Percentiles rank a stretch among this genome's conserved stretches.
Evolutionary conservation across 2,329 filamentous ascomycete genomes (phyloP).

Genomic region (Colletotrichum scovillei): DNA sequence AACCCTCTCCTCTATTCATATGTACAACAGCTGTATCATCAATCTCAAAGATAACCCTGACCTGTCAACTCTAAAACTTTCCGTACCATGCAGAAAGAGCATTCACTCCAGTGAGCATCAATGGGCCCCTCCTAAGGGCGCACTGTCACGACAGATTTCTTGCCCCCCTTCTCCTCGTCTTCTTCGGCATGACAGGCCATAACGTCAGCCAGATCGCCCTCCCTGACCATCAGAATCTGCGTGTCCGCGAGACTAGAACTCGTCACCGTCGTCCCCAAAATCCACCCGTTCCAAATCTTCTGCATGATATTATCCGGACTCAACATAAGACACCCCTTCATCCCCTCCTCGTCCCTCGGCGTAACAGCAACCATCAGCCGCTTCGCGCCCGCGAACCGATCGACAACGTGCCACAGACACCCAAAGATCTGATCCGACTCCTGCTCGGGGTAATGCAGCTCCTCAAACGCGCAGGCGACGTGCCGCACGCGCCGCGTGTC

Average conservation of each 20-base stretch:
- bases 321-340: slow-evolving; percentile 42
- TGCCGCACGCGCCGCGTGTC: slow-evolving; percentile 57
- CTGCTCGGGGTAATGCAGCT: slow-evolving; percentile 55
- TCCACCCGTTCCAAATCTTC: slow-evolving; percentile 61
- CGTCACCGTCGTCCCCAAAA: slow-evolving; percentile 52
- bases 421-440: slow-evolving; percentile 59
- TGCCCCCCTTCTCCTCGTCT: not conserved
- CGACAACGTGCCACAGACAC: slow-evolving; percentile 59
- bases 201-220: slow-evolving; percentile 53
- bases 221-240: slow-evolving; percentile 56
- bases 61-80: not conserved
- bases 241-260: slow-evolving; percentile 53
- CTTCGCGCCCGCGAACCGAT: slow-evolving; percentile 52
- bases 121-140: not conserved
- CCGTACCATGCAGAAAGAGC: not conserved
- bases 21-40: slow-evolving; percentile 28
- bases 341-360: slow-evolving; percentile 49
- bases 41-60: not conserved
- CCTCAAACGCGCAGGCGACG: slow-evolving; percentile 56
- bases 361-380: slow-evolving; percentile 55
- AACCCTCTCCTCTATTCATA: slow-evolving; percentile 20
- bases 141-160: not conserved
- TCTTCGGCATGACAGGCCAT: slow-evolving; percentile 35
- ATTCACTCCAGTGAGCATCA: not conserved
- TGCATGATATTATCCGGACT: slow-evolving; percentile 54